These are phyloP conservation scores for Apophysomyces sp. DNA, from an alignment of 371 early-diverging fungal species.

Conservation along the genomic window DNA sequence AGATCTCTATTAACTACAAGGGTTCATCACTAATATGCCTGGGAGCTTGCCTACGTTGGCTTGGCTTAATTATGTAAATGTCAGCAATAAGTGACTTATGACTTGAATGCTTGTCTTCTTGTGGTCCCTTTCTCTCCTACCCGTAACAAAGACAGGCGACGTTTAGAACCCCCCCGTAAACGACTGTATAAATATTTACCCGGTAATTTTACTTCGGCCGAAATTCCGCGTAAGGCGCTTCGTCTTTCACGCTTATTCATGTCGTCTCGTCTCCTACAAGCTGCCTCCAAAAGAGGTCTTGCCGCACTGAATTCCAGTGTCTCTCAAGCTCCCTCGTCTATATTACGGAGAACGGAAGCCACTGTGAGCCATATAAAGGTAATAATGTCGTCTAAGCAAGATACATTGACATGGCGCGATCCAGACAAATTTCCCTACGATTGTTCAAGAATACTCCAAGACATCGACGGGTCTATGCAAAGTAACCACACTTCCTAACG, in stretches of 20 bases:
- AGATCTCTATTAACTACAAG: too few species aligned
- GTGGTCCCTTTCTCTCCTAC: too few species aligned
- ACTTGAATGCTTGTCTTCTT: too few species aligned
- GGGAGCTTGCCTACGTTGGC: too few species aligned
- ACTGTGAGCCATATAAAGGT: slow-evolving; percentile 5
- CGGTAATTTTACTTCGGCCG: background rate
- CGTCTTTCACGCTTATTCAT: background rate
- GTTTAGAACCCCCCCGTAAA: too few species aligned
- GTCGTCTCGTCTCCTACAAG: slow-evolving; percentile 10
- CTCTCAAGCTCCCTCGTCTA: background rate
- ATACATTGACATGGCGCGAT: background rate
- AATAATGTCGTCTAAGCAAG: background rate
- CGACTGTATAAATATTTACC: background rate
- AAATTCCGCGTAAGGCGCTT: background rate
- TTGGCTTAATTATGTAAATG: too few species aligned
- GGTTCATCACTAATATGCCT: too few species aligned
- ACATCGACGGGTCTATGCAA: slow-evolving; percentile 42
- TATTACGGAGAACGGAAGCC: slow-evolving; percentile 6
- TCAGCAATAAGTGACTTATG: too few species aligned
- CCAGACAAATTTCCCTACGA: slow-evolving; percentile 28
- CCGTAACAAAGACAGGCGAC: too few species aligned
- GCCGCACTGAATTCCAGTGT: background rate
- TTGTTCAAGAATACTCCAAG: slow-evolving; percentile 51
- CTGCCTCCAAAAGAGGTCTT: slow-evolving; percentile 5
- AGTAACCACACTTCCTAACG: slow-evolving; percentile 86